Conservation (phyloP, 257 asterid genomes). For the Prunella vulgaris region DNA sequence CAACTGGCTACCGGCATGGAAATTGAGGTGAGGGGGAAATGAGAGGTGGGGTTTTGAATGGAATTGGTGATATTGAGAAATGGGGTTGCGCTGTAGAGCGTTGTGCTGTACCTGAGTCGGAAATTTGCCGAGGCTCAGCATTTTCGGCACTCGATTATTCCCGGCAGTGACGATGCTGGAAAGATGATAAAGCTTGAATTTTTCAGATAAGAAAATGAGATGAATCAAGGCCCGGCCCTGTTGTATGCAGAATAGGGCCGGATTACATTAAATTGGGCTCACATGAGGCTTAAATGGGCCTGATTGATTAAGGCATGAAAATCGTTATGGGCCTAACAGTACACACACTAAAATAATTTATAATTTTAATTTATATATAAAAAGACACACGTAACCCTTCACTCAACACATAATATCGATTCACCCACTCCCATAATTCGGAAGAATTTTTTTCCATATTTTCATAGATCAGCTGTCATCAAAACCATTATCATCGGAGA, state of each 20-base stretch:
- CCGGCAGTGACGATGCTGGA: not conserved
- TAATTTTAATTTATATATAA: no score
- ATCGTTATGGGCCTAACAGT: no score
- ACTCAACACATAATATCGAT: no score
- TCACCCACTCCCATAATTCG: no score
- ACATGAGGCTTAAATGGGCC: not conserved
- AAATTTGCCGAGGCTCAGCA: constrained; percentile 51
- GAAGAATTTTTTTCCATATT: no score
- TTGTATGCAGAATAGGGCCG: not conserved
- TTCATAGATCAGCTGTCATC: no score
- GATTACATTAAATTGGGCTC: not conserved
- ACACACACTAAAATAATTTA: no score
- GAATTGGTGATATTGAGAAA: constrained; percentile 23
- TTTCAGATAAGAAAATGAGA: not conserved
- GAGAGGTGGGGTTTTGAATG: constrained; percentile 34
- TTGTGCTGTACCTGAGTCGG: constrained; percentile 34
- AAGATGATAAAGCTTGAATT: not conserved
- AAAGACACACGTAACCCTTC: no score
- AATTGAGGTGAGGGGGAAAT: constrained; percentile 27
- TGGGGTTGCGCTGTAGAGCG: constrained; percentile 25
- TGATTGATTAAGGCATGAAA: no score
- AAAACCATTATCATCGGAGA: no score
- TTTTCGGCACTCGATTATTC: constrained; percentile 19
- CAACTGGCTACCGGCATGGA: constrained; percentile 28
- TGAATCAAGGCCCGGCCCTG: not conserved